Conservation (phyloP, 2,329 filamentous ascomycete genomes). For the Trematosphaeria pertusa region DNA sequence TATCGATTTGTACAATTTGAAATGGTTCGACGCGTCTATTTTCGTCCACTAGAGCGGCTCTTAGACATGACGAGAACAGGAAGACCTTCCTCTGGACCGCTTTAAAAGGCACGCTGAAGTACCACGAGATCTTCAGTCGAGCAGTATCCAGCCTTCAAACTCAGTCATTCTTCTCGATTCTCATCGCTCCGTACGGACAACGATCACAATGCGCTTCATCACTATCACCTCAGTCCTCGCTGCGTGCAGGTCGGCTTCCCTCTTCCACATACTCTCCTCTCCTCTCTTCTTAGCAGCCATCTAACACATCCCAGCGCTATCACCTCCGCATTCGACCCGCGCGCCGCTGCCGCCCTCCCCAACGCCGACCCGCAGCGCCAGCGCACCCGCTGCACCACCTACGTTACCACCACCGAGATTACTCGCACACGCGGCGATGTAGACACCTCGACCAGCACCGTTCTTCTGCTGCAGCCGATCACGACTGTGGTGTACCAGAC, state of each 20-base stretch:
- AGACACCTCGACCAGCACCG: conserved; percentile 6
- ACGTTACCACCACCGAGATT: conserved; percentile 1
- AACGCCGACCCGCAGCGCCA: not conserved
- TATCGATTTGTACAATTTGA: not conserved
- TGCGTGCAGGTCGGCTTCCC: conserved; percentile 1
- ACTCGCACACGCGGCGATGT: conserved; percentile 9
- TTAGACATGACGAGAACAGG: not conserved
- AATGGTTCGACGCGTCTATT: not conserved
- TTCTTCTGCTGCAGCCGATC: conserved; percentile 3
- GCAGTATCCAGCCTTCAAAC: not conserved
- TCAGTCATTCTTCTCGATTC: not conserved
- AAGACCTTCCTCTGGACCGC: not conserved
- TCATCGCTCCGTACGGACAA: not conserved
- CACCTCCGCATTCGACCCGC: conserved; percentile 5
- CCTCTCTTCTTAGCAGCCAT: not conserved
- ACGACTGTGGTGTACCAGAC: conserved; percentile 4
- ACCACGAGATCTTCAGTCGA: not conserved
- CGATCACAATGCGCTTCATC: conserved; percentile 1
- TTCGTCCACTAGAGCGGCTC: not conserved
- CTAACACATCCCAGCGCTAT: conserved; percentile 1
- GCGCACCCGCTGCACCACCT: conserved; percentile 9
- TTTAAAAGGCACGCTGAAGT: not conserved
- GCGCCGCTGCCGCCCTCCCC: not conserved
- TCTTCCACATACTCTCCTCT: not conserved
- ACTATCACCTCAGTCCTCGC: not conserved